phyloP scores from a whole-genome alignment of 2,329 filamentous ascomycete genomes.

The Alternaria sp. region DNA sequence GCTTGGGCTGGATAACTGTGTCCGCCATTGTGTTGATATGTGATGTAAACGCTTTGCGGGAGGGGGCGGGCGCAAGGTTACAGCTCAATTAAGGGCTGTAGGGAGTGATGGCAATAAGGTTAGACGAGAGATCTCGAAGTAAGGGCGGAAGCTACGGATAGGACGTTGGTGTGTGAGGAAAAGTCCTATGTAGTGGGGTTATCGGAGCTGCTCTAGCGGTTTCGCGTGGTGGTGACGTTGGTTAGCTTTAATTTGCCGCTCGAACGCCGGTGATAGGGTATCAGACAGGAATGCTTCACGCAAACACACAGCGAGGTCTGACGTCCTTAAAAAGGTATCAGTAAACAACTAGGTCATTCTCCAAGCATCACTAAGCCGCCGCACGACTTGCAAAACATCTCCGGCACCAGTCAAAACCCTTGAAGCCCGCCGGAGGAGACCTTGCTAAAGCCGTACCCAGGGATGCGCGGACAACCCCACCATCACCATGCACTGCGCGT shows the following conservation, averaged over 20 bases:
- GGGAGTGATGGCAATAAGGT: conserved; percentile 14
- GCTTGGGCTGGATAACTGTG: conserved; percentile 57
- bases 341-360: conserved; percentile 35
- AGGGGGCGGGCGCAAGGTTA: conserved; percentile 29
- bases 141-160: conserved; percentile 38
- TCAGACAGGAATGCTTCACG: conserved; percentile 27
- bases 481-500: conserved; percentile 18
- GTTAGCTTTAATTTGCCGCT: conserved; percentile 29
- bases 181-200: conserved; percentile 48
- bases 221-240: conserved; percentile 44
- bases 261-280: conserved; percentile 30
- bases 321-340: conserved; percentile 29
- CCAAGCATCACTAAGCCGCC: conserved; percentile 47
- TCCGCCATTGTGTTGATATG: conserved; percentile 52
- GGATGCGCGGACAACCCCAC: conserved; percentile 38
- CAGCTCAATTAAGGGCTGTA: conserved; percentile 34
- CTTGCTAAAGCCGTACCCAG: conserved; percentile 41
- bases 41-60: conserved; percentile 29
- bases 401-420: conserved; percentile 36
- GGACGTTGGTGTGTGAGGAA: conserved; percentile 39
- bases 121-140: conserved; percentile 19
- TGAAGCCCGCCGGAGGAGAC: conserved; percentile 36
- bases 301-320: conserved; percentile 23
- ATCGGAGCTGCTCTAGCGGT: conserved; percentile 36
- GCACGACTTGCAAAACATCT: conserved; percentile 43